A percentile compares a stretch with the other conserved stretches of the same genome.
Evolutionary conservation across 148 eudicot species (phyloP).

Genomic region (Heliamphora exappendiculata): DNA sequence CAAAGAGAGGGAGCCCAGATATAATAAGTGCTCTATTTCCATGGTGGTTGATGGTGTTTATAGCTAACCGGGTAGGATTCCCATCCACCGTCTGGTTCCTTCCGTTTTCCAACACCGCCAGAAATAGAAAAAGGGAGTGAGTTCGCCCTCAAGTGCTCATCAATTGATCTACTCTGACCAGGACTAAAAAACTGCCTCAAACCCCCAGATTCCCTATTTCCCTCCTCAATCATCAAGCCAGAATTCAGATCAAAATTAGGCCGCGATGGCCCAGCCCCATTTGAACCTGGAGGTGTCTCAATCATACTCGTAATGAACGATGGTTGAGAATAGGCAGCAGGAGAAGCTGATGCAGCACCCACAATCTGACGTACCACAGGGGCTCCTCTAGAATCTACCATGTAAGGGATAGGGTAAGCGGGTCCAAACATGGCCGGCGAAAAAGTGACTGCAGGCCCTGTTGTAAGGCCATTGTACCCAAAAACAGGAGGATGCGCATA

Average conservation of each 20-base stretch:
- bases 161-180: conserved; percentile 37
- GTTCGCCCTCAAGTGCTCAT: conserved; percentile 38
- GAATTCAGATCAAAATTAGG: conserved; percentile 52
- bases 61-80: conserved; percentile 43
- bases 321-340: conserved; percentile 42
- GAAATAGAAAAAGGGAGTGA: conserved; percentile 38
- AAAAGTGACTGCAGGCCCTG: conserved; percentile 43
- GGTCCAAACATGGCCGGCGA: conserved; percentile 48
- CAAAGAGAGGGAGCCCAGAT: conserved; percentile 14
- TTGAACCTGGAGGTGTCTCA: conserved; percentile 34
- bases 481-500: conserved; percentile 39
- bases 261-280: conserved; percentile 41
- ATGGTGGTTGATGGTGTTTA: conserved; percentile 65
- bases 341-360: conserved; percentile 40
- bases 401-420: conserved; percentile 49
- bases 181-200: conserved; percentile 50
- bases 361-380: conserved; percentile 53
- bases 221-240: conserved; percentile 43
- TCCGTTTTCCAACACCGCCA: conserved; percentile 54
- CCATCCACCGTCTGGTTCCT: conserved; percentile 84
- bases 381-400: conserved; percentile 70
- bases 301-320: conserved; percentile 41
- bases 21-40: conserved; percentile 37
- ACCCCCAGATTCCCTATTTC: conserved; percentile 40
- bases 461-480: conserved; percentile 45